Percentiles rank a stretch among this genome's conserved stretches.
Evolutionary conservation across 2,329 filamentous ascomycete genomes (phyloP).

Genomic region (Fusarium veterinarium): DNA sequence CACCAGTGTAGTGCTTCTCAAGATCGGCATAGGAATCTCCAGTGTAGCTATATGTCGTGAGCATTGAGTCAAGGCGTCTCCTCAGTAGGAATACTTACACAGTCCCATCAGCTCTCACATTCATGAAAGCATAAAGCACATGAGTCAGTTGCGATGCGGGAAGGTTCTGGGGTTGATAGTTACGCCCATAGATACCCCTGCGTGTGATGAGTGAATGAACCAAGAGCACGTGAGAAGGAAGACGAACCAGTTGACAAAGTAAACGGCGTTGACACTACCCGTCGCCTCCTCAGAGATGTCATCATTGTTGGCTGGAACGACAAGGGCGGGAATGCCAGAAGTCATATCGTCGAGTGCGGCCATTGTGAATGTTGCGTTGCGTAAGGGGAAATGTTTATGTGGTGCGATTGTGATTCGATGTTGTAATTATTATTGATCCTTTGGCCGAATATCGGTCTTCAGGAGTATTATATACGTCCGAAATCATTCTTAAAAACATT

Average conservation of each 20-base stretch:
- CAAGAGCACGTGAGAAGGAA: rapidly evolving
- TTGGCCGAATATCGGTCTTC: background rate
- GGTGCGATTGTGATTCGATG: background rate
- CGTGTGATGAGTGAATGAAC: background rate
- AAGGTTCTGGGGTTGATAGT: constrained; percentile 77
- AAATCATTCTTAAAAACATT: rapidly evolving
- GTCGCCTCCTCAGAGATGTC: constrained; percentile 6
- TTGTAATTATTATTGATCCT: too few species aligned
- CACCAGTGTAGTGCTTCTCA: constrained; percentile 32
- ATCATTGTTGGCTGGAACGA: background rate
- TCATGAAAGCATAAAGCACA: constrained; percentile 83
- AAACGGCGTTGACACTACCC: constrained; percentile 16
- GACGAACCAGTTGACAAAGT: constrained; percentile 35
- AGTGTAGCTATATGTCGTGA: constrained; percentile 13
- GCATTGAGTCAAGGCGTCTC: rapidly evolving
- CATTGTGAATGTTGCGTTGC: background rate
- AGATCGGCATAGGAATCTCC: constrained; percentile 35
- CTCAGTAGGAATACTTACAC: constrained; percentile 61
- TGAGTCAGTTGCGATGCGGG: constrained; percentile 77
- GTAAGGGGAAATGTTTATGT: background rate
- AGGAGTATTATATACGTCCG: background rate
- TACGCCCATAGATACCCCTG: constrained; percentile 78
- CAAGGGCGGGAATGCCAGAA: constrained; percentile 12
- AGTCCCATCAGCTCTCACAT: constrained; percentile 76
- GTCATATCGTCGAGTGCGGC: constrained; percentile 22